These are phyloP conservation scores for Paramyrothecium sp. DNA, from an alignment of 2,329 filamentous ascomycete species.

Conservation along the genomic window DNA sequence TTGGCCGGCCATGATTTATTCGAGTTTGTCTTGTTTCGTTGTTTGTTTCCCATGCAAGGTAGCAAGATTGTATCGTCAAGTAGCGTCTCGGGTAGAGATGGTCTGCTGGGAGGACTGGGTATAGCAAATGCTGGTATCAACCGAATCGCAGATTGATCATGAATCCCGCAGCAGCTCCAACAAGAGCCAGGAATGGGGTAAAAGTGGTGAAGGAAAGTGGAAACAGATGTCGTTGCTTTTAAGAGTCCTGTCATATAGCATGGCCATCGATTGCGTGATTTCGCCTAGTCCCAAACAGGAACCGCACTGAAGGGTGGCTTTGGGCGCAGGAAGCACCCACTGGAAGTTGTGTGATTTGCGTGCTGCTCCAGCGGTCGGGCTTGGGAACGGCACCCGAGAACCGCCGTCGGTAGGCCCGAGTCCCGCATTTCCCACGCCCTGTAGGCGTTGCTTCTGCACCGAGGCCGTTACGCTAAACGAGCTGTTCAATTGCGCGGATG, in stretches of 20 bases:
- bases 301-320: not conserved
- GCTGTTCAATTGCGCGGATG: no score
- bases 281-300: conserved; percentile 20
- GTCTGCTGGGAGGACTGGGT: conserved; percentile 2
- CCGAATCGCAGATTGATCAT: conserved; percentile 13
- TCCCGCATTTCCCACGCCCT: no score
- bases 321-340: not conserved
- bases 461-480: no score
- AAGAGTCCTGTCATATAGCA: conserved; percentile 9
- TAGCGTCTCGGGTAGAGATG: not conserved
- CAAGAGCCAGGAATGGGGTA: conserved; percentile 15
- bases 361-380: not conserved
- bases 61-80: not conserved
- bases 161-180: conserved; percentile 1
- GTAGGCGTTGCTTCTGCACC: no score
- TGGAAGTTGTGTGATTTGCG: conserved; percentile 10
- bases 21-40: not conserved
- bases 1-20: conserved; percentile 16
- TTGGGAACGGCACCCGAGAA: no score
- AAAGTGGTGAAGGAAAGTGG: conserved; percentile 9
- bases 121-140: conserved; percentile 14
- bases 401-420: no score
- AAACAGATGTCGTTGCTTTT: conserved; percentile 15
- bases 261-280: conserved; percentile 30
- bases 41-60: not conserved